Evolutionary conservation across 306 rosid species (phyloP), one percentile per base, ranked within the genome.

Genomic region (Prunus campanulata): DNA sequence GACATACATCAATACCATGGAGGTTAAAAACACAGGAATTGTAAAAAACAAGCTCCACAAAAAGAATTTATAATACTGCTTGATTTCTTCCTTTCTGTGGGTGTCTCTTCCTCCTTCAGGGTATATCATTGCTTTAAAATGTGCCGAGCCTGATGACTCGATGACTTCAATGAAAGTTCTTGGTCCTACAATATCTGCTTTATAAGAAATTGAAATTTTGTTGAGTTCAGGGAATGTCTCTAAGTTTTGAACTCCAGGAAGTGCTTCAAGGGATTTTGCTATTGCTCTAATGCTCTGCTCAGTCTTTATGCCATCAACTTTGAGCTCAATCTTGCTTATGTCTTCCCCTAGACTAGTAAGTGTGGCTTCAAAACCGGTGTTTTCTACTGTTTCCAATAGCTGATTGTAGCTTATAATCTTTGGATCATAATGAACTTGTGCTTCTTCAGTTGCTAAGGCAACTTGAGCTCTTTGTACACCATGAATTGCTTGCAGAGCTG

Each of bases 361-460:
- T 3, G 72, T 63, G 59, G 91, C 85, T 74, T 87, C 87, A 47
- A 90, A 93, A n/a, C 97, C 96, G 11, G 90, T 62, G 14, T 86
- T 88, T 82, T 79, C 74, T 6, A 93, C 29, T 12, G 86, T 70
- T 80, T 90, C 51, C 42, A 87, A 15, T 30, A 93, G 68, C 24
- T 83, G 88, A 59, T 48, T 80, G 76, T 74, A 70, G 79, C 20
- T 87, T 11, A 93, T 44, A 50, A 86, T 29, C 25, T 82, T 86
- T 16, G 97, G 86, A 48, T 88, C 93, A 69, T 91, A 91, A 24
- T 77, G 87, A 49, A 93, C 75, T 83, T 93, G 81, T 29, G 97
- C 97, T 89, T 91, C 98, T 78, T 88, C 92, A 0, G 89, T 90
- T 20, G 97, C 95, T 20, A 91, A 66, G 65, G 96, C 98, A 39